Conservation (phyloP, 306 rosid genomes). For the Alnus glutinosa region DNA sequence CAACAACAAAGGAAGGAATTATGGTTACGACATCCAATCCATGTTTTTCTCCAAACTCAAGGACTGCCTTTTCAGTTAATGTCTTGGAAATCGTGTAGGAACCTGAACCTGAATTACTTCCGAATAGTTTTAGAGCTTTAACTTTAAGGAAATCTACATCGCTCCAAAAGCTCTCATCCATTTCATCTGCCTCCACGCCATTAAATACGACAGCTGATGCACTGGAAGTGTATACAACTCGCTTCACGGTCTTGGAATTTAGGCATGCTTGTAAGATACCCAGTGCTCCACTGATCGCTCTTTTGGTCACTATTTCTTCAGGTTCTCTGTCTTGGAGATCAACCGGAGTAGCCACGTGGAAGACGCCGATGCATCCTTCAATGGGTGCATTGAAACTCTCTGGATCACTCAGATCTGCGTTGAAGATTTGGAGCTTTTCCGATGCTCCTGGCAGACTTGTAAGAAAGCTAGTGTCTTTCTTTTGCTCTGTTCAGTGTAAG, state of each 20-base stretch:
- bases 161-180: slow-evolving; percentile 65
- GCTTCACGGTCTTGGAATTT: slow-evolving; percentile 40
- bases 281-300: slow-evolving; percentile 51
- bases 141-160: slow-evolving; percentile 36
- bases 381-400: slow-evolving; percentile 48
- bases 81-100: slow-evolving; percentile 56
- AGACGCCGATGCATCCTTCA: slow-evolving; percentile 57
- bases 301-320: slow-evolving; percentile 43
- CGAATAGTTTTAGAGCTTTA: slow-evolving; percentile 9
- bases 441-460: slow-evolving; percentile 54
- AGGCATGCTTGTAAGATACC: slow-evolving; percentile 53
- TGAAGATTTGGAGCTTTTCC: slow-evolving; percentile 41
- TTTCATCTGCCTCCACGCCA: slow-evolving; percentile 12
- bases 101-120: slow-evolving; percentile 9
- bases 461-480: slow-evolving; percentile 48
- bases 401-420: slow-evolving; percentile 54
- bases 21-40: slow-evolving; percentile 64
- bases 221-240: slow-evolving; percentile 65
- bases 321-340: slow-evolving; percentile 35
- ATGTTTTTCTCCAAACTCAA: slow-evolving; percentile 49
- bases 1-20: slow-evolving; percentile 46
- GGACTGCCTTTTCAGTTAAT: slow-evolving; percentile 56
- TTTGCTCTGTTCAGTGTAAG: slow-evolving; percentile 17
- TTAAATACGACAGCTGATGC: slow-evolving; percentile 29
- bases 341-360: slow-evolving; percentile 52